phyloP scores from a whole-genome alignment of 352 stramenopile species.

The Phytopythium aichiense region DNA sequence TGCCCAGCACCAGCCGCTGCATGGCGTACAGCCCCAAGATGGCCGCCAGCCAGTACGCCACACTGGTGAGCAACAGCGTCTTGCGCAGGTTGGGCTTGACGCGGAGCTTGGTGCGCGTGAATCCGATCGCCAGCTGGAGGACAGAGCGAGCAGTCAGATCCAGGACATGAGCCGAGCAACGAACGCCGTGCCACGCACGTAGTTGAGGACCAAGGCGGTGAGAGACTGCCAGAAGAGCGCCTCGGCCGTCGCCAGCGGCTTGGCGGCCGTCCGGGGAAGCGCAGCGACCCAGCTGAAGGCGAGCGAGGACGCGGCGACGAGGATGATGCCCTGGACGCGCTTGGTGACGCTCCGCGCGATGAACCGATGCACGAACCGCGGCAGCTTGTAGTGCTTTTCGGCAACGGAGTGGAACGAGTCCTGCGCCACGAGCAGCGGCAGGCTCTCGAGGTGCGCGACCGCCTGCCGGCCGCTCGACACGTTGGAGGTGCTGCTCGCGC shows the following conservation, averaged over 20 bases:
- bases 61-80: conserved; percentile 33
- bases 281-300: conserved; percentile 55
- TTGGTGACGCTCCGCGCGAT: conserved; percentile 25
- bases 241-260: conserved; percentile 55
- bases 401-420: conserved; percentile 20
- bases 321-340: conserved; percentile 22
- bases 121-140: conserved; percentile 31
- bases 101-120: conserved; percentile 16
- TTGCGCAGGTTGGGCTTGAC: conserved; percentile 36
- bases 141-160: neutral
- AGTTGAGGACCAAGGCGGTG: conserved; percentile 45
- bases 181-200: conserved; percentile 21
- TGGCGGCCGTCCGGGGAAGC: conserved; percentile 48
- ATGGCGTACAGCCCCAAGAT: conserved; percentile 51
- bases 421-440: conserved; percentile 32
- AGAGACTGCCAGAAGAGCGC: conserved; percentile 64
- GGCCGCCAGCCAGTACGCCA: conserved; percentile 42
- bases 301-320: conserved; percentile 52
- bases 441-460: conserved; percentile 36
- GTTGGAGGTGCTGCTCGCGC: conserved; percentile 14
- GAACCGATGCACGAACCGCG: conserved; percentile 24
- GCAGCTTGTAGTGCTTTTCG: conserved; percentile 23
- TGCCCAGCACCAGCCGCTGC: conserved; percentile 49
- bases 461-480: conserved; percentile 31
- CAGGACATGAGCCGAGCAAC: too few relatives aligned